Percentiles rank a stretch among this genome's conserved stretches.
These are phyloP conservation scores for Passalora sequoiae DNA, from an alignment of 2,329 filamentous ascomycete species.

Conservation along the genomic window DNA sequence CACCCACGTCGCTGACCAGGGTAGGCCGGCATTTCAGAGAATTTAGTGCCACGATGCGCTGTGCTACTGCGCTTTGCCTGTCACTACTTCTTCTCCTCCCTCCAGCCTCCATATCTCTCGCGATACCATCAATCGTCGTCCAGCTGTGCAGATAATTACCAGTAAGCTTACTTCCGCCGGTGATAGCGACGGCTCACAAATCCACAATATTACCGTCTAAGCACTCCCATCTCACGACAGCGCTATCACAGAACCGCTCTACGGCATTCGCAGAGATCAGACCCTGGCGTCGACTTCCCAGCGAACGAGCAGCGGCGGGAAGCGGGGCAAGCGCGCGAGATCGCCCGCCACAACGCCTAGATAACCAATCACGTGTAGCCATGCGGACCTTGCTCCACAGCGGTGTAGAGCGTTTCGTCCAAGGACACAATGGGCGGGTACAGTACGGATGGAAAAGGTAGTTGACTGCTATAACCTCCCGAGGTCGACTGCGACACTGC, in stretches of 20 bases:
- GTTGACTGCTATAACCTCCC: background rate
- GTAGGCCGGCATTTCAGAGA: background rate
- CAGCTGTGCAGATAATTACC: no score
- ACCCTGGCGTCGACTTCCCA: background rate
- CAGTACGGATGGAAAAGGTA: background rate
- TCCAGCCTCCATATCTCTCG: background rate
- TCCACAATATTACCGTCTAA: background rate
- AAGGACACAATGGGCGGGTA: background rate
- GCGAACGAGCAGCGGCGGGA: background rate
- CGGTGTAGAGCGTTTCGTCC: constrained; percentile 2
- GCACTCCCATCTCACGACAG: background rate
- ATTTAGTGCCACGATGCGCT: constrained; percentile 1
- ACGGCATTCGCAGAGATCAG: background rate
- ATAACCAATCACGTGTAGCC: no score
- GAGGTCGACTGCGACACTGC: background rate
- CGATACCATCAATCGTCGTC: background rate
- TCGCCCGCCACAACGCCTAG: constrained; percentile 1
- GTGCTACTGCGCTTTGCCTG: background rate
- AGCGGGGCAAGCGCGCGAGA: background rate
- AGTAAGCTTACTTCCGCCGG: no score
- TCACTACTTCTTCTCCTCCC: background rate
- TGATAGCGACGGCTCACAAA: background rate
- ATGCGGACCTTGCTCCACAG: background rate
- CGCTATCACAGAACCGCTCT: background rate
- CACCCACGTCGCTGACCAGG: background rate